Evolutionary conservation across 108 stramenopile genomes (phyloP).

Genomic region (Skeletonema menzelii): DNA sequence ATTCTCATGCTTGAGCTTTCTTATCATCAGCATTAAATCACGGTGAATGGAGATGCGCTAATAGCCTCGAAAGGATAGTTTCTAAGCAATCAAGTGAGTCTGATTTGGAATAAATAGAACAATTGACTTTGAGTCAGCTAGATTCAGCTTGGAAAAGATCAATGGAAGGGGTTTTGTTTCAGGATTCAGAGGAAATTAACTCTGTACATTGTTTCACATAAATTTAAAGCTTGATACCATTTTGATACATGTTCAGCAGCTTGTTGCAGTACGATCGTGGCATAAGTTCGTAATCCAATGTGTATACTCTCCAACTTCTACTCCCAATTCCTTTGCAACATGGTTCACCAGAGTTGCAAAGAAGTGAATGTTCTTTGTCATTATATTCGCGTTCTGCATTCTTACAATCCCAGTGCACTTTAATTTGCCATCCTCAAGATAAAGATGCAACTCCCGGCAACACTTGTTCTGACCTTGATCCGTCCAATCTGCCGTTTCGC

Average conservation of each 20-base stretch:
- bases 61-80: no score
- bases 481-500: slow-evolving; percentile 51
- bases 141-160: no score
- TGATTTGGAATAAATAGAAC: no score
- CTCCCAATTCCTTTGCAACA: slow-evolving; percentile 51
- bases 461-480: slow-evolving; percentile 66
- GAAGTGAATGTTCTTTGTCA: slow-evolving; percentile 70
- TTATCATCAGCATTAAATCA: no score
- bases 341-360: slow-evolving; percentile 55
- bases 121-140: no score
- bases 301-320: slow-evolving; percentile 59
- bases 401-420: slow-evolving; percentile 61
- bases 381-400: slow-evolving; percentile 66
- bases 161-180: no score
- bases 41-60: no score
- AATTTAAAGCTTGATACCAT: no score
- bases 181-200: no score
- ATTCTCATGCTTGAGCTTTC: no score
- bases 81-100: no score
- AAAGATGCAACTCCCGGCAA: slow-evolving; percentile 63
- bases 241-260: slow-evolving; percentile 17
- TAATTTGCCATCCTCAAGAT: slow-evolving; percentile 57
- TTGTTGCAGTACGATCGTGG: slow-evolving; percentile 45
- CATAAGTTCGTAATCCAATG: slow-evolving; percentile 59
- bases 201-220: no score